These are phyloP conservation scores for Phaeotremella skinneri DNA, from an alignment of 768 basidiomycete genomes.

Conservation along the genomic window DNA sequence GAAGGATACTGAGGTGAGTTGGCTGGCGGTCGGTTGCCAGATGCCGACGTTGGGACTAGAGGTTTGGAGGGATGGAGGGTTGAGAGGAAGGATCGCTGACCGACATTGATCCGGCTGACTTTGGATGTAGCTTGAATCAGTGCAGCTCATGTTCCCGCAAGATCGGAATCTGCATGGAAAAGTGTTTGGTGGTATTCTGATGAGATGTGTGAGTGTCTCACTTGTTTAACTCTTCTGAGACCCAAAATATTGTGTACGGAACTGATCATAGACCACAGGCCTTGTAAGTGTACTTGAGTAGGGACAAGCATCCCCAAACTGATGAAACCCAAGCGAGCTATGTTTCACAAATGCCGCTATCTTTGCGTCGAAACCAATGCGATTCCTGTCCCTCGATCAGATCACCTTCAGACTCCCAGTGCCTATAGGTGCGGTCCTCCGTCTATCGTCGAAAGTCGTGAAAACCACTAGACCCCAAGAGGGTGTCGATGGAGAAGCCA, in stretches of 20 bases:
- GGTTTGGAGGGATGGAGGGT: too few species aligned
- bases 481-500: conserved; percentile 42
- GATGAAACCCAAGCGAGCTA: conserved; percentile 56
- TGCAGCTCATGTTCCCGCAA: conserved; percentile 77
- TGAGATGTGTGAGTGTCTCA: conserved; percentile 58
- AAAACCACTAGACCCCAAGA: conserved; percentile 57
- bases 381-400: conserved; percentile 73
- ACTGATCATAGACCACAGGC: conserved; percentile 13
- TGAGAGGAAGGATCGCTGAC: neutral
- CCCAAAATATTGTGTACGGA: neutral
- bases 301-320: too few species aligned
- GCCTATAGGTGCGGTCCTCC: conserved; percentile 77
- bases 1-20: conserved; percentile 69
- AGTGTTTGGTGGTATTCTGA: conserved; percentile 70
- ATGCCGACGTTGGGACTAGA: neutral
- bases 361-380: conserved; percentile 64
- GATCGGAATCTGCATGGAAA: conserved; percentile 81
- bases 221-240: neutral
- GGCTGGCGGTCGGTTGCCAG: conserved; percentile 23
- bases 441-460: conserved; percentile 67
- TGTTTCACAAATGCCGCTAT: conserved; percentile 70
- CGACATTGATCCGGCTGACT: neutral
- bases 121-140: conserved; percentile 25
- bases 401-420: conserved; percentile 78
- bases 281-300: conserved; percentile 2